Conservation (phyloP, 257 asterid genomes). For the Fraxinus americana region DNA sequence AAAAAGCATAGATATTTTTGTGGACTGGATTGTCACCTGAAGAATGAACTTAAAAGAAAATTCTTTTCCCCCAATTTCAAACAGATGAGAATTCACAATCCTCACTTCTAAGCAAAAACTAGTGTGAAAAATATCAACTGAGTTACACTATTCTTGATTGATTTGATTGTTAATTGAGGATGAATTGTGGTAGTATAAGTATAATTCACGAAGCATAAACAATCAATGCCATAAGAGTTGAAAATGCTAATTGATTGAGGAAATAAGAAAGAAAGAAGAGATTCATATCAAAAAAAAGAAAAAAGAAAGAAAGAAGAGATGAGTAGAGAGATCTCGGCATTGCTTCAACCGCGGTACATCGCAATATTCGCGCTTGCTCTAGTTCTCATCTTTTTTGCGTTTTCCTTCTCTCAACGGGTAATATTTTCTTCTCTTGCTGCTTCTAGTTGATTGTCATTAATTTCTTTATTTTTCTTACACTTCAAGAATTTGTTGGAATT, state of each 20-base stretch:
- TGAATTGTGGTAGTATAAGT: background rate
- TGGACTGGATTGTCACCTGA: too few species aligned
- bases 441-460: background rate
- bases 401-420: conserved; percentile 62
- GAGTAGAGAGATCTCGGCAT: conserved; percentile 71
- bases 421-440: background rate
- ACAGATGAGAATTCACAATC: background rate
- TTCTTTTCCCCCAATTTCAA: too few species aligned
- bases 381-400: conserved; percentile 51
- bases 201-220: background rate
- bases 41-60: too few species aligned
- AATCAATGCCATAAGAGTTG: background rate
- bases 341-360: conserved; percentile 64
- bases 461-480: background rate
- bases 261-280: conserved; percentile 13
- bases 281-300: too few species aligned
- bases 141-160: background rate
- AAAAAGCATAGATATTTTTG: too few species aligned
- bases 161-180: background rate
- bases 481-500: background rate
- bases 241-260: background rate
- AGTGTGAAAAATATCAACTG: background rate
- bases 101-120: background rate
- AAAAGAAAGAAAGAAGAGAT: conserved; percentile 31
- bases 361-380: conserved; percentile 51